Evolutionary conservation across 805 yeast species (phyloP), one percentile per base, ranked within the genome.

Genomic region (Saccharomyces eubayanus): DNA sequence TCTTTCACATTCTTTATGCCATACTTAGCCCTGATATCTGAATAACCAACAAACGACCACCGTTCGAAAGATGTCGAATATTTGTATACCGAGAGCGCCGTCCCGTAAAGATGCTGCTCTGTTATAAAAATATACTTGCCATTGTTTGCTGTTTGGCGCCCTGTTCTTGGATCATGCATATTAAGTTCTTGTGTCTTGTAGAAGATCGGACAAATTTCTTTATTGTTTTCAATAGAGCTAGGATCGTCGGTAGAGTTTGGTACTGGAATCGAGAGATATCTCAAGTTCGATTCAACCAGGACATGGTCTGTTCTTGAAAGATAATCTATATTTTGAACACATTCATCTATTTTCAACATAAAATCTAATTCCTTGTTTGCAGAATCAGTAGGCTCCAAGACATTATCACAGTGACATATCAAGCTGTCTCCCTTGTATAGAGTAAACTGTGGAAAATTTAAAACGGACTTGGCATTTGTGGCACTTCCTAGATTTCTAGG

Each of bases 1-100:
- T 36, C 43, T 36, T 36, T 36, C 3, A 60, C 59, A 27, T 53
- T 55, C 21, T 28, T 50, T 46, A 62, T 53, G 36, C 57, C 57
- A 51, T 54, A 62, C 41, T 60, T 62, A 14, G 66, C 58, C 24
- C 57, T 52, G 31, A 62, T 51, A 50, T 62, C 66, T 21, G 54
- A 48, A 47, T 57, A 62, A 12, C 64, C 64, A 20, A 57, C 47
- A 12, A 55, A 58, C 8, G 51, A 9, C 66, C 66, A 62, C 10
- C 43, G 43, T 10, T 48, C n/a, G n/a, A 46, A 31, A 31, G 49
- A 50, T 12, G 45, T 28, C 28, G 52, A 47, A 48, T 51, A 46
- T 20, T 51, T 54, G 52, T 55, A 61, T 28, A 57, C 49, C n/a
- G 61, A 57, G 41, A 61, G 51, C 20, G 56, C 56, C 24, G 61